A percentile compares a stretch with the other conserved stretches of the same genome.
phyloP scores from a whole-genome alignment of 495 filamentous ascomycete genomes.

The Neurospora cerealis region DNA sequence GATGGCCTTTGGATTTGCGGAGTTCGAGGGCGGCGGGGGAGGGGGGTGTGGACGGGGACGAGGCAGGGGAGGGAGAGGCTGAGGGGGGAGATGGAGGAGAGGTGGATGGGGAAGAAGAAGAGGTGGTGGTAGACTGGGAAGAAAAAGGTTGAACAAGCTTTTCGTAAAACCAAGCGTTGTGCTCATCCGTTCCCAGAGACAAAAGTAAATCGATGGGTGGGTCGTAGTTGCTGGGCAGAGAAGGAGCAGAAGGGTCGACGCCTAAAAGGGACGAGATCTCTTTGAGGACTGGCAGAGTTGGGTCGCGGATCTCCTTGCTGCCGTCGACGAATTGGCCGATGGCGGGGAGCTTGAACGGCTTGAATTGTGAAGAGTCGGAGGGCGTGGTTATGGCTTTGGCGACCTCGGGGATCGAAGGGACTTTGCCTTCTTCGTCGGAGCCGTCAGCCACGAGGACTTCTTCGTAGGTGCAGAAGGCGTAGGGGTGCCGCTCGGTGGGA shows the following conservation, averaged over 20 bases:
- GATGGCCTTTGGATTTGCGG: constrained; percentile 7
- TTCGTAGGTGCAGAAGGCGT: constrained; percentile 25
- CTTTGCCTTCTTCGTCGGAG: not conserved
- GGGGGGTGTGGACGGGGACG: too few species aligned
- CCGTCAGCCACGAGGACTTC: constrained; percentile 10
- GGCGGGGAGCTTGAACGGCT: constrained; percentile 24
- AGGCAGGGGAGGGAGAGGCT: too few species aligned
- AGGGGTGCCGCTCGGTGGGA: constrained; percentile 12
- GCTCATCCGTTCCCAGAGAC: constrained; percentile 21
- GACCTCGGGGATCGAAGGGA: constrained; percentile 23
- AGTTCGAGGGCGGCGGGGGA: not conserved
- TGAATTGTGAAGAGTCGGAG: constrained; percentile 15
- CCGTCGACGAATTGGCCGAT: constrained; percentile 24
- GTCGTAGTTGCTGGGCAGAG: not conserved
- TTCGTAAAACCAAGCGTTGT: constrained; percentile 25
- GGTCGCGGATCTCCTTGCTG: constrained; percentile 25
- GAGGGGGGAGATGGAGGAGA: too few species aligned
- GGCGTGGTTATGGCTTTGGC: constrained; percentile 26
- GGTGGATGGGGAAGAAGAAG: not conserved
- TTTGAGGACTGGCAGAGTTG: constrained; percentile 20
- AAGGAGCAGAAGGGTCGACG: not conserved
- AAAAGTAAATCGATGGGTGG: constrained; percentile 20
- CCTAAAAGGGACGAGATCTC: constrained; percentile 18
- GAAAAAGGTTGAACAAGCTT: constrained; percentile 8
- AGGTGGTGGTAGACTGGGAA: not conserved